Percentiles rank a stretch among this genome's conserved stretches.
phyloP scores from a whole-genome alignment of 2,329 filamentous ascomycete species.

The Scopulariopsis brevicaulis region DNA sequence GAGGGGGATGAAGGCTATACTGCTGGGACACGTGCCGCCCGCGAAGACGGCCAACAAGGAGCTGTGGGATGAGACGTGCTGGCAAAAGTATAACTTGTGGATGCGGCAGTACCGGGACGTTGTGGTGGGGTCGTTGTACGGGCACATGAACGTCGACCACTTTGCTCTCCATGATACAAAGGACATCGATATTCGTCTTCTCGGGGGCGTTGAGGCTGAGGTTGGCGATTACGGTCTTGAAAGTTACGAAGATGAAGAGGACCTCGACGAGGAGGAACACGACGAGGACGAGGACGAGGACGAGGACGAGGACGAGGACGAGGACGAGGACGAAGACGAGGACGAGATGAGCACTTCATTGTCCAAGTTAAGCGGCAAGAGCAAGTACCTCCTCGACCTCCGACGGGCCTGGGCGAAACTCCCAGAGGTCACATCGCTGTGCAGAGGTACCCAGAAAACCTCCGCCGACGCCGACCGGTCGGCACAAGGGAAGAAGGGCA shows the following conservation, averaged over 20 bases:
- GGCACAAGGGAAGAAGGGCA: slow-evolving; percentile 10
- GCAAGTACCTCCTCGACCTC: slow-evolving; percentile 50
- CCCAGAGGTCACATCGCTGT: slow-evolving; percentile 24
- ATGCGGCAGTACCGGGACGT: slow-evolving; percentile 84
- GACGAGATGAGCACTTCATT: slow-evolving; percentile 43
- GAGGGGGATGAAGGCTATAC: slow-evolving; percentile 83
- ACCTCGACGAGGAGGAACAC: slow-evolving; percentile 4
- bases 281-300: slow-evolving; percentile 31
- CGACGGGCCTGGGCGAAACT: slow-evolving; percentile 68
- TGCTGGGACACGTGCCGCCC: slow-evolving; percentile 90
- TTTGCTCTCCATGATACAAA: slow-evolving; percentile 85
- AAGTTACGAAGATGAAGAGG: slow-evolving; percentile 13
- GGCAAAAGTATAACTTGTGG: slow-evolving; percentile 96
- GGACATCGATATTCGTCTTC: slow-evolving; percentile 49
- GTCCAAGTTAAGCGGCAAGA: neutral
- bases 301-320: slow-evolving; percentile 9
- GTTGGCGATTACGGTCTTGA: slow-evolving; percentile 53
- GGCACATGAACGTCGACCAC: slow-evolving; percentile 98
- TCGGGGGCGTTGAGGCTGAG: neutral
- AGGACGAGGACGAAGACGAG: slow-evolving; percentile 18
- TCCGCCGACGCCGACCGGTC: slow-evolving; percentile 9
- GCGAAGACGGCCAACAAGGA: slow-evolving; percentile 76
- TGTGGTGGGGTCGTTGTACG: slow-evolving; percentile 66
- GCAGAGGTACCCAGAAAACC: neutral
- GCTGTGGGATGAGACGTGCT: slow-evolving; percentile 93